phyloP scores from a whole-genome alignment of 345 rosid species.

The Rhodomyrtus tomentosa region DNA sequence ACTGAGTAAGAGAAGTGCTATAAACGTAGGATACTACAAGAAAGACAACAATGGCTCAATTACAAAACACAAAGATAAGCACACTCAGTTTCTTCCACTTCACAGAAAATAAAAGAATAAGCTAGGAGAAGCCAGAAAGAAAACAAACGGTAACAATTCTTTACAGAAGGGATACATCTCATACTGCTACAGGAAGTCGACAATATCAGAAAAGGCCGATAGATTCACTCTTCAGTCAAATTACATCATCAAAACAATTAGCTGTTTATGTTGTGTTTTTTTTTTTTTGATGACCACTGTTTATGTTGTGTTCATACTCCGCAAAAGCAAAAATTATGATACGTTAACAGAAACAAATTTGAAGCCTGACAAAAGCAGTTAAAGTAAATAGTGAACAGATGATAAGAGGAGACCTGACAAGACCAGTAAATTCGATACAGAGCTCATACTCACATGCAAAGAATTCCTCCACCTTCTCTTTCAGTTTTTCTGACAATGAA shows the following conservation, averaged over 20 bases:
- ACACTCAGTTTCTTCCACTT: neutral
- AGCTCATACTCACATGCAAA: constrained; percentile 79
- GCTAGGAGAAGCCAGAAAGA: neutral
- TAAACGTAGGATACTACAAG: neutral
- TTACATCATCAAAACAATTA: neutral
- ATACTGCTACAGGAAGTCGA: neutral
- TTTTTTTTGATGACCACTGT: too few relatives aligned
- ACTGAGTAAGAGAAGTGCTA: neutral
- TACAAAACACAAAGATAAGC: neutral
- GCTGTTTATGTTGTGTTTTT: neutral
- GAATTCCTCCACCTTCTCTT: constrained; percentile 69
- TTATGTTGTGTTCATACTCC: neutral
- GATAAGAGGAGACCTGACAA: constrained; percentile 42
- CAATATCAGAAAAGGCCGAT: neutral
- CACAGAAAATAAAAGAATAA: neutral
- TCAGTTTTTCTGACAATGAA: constrained; percentile 47
- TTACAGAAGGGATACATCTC: neutral
- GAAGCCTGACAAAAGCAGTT: neutral
- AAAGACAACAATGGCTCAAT: neutral
- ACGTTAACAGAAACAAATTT: neutral
- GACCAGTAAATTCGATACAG: constrained; percentile 77
- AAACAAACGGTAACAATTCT: neutral
- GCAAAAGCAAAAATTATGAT: neutral
- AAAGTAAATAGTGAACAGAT: neutral
- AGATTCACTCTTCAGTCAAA: neutral